A percentile compares a stretch with the other conserved stretches of the same genome.
Evolutionary conservation across 768 basidiomycete species (phyloP).

Genomic region (Lactifluus echinatus): DNA sequence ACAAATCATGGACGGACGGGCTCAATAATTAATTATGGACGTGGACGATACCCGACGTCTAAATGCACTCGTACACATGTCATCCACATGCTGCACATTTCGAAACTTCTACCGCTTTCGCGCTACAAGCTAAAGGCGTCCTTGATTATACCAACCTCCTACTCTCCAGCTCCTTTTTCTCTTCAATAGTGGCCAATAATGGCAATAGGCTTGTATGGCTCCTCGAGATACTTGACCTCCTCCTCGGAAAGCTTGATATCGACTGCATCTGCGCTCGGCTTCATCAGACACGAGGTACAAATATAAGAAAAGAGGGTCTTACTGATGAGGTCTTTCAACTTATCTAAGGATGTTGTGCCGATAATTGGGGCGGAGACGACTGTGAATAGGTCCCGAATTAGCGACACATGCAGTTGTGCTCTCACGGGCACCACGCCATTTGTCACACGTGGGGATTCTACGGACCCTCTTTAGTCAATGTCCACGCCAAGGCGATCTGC

Average conservation of each 20-base stretch:
- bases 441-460: not conserved
- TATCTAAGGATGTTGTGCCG: slow-evolving; percentile 28
- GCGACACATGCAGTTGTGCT: not conserved
- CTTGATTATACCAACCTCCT: too few species aligned
- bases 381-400: not conserved
- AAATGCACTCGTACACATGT: too few species aligned
- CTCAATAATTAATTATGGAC: too few species aligned
- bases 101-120: too few species aligned
- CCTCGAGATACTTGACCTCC: slow-evolving; percentile 33
- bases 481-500: slow-evolving; percentile 34
- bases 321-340: slow-evolving; percentile 29
- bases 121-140: too few species aligned
- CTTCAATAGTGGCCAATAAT: slow-evolving; percentile 11
- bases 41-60: too few species aligned
- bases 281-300: not conserved
- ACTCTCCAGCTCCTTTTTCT: not conserved
- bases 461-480: slow-evolving; percentile 23
- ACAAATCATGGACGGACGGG: too few species aligned
- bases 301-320: not conserved
- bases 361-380: slow-evolving; percentile 31
- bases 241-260: slow-evolving; percentile 33
- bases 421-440: not conserved
- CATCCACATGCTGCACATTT: too few species aligned
- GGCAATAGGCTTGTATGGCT: slow-evolving; percentile 28
- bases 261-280: slow-evolving; percentile 22